These are phyloP conservation scores for Pyricularia sp. DNA, from an alignment of 2,329 filamentous ascomycete species.

Conservation along the genomic window DNA sequence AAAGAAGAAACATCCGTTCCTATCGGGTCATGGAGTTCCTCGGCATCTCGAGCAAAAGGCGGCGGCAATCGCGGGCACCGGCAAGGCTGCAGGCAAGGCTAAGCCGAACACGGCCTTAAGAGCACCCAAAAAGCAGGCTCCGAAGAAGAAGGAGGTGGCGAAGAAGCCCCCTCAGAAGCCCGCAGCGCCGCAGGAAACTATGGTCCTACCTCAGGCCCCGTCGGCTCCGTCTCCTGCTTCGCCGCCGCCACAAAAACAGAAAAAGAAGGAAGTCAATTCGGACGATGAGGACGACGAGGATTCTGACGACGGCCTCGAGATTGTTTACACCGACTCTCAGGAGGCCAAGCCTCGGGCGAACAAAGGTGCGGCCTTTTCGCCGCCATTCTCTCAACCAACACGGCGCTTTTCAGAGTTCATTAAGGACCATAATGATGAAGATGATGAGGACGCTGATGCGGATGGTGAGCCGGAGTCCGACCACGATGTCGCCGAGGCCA, in stretches of 20 bases:
- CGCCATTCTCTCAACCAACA: conserved; percentile 30
- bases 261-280: conserved; percentile 23
- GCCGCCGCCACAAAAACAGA: conserved; percentile 16
- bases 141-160: conserved; percentile 19
- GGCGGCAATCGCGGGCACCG: conserved; percentile 8
- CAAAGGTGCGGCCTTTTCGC: conserved; percentile 33
- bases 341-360: conserved; percentile 17
- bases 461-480: conserved; percentile 8
- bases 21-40: conserved; percentile 26
- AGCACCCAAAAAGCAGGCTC: not conserved
- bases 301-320: conserved; percentile 45
- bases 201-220: conserved; percentile 11
- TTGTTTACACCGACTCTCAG: conserved; percentile 50
- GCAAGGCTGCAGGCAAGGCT: conserved; percentile 14
- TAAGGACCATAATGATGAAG: conserved; percentile 27
- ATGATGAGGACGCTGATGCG: conserved; percentile 26
- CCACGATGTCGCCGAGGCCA: not conserved
- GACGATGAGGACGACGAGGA: conserved; percentile 46
- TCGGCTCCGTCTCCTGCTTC: conserved; percentile 8
- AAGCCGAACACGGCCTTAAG: conserved; percentile 8
- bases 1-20: conserved; percentile 56
- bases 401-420: conserved; percentile 45
- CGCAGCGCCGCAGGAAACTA: not conserved
- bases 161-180: conserved; percentile 9
- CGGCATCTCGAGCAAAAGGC: conserved; percentile 11